phyloP scores from a whole-genome alignment of 345 rosid genomes.

The Gossypium longicalyx region DNA sequence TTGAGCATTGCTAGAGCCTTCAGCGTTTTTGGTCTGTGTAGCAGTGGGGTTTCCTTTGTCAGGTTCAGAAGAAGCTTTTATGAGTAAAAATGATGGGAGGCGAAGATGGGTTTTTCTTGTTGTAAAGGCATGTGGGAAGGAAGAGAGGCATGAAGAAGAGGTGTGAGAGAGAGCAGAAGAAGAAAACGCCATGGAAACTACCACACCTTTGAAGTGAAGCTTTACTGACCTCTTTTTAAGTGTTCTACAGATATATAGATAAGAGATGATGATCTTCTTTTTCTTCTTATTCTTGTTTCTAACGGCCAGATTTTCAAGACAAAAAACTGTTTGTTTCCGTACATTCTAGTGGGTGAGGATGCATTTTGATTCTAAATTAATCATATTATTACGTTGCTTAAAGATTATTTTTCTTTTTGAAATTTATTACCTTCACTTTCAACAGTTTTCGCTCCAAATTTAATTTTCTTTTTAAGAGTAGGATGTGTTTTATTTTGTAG shows the following conservation, averaged over 20 bases:
- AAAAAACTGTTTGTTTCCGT: too few relatives aligned
- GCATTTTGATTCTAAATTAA: too few relatives aligned
- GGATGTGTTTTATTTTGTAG: too few relatives aligned
- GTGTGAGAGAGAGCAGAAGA: slow-evolving; percentile 34
- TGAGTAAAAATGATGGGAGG: slow-evolving; percentile 20
- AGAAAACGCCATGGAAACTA: slow-evolving; percentile 59
- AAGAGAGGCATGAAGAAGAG: slow-evolving; percentile 30
- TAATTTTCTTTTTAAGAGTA: too few relatives aligned
- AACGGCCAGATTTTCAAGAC: slow-evolving; percentile 9
- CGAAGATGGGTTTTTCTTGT: slow-evolving; percentile 24
- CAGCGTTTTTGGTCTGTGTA: slow-evolving; percentile 27
- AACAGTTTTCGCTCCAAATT: too few relatives aligned
- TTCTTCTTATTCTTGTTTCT: neutral
- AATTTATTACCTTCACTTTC: too few relatives aligned
- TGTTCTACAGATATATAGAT: slow-evolving; percentile 5
- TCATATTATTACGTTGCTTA: too few relatives aligned
- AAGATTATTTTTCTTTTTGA: too few relatives aligned
- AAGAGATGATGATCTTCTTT: neutral
- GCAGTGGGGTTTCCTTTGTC: slow-evolving; percentile 36
- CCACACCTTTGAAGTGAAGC: neutral
- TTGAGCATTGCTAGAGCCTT: slow-evolving; percentile 32
- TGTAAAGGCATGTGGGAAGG: slow-evolving; percentile 23
- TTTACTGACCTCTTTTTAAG: neutral
- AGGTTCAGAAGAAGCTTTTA: slow-evolving; percentile 44
- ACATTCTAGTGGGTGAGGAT: too few relatives aligned